Base-by-base conservation (phyloP, 768 basidiomycete genomes). In the Suillus brevipes region DNA sequence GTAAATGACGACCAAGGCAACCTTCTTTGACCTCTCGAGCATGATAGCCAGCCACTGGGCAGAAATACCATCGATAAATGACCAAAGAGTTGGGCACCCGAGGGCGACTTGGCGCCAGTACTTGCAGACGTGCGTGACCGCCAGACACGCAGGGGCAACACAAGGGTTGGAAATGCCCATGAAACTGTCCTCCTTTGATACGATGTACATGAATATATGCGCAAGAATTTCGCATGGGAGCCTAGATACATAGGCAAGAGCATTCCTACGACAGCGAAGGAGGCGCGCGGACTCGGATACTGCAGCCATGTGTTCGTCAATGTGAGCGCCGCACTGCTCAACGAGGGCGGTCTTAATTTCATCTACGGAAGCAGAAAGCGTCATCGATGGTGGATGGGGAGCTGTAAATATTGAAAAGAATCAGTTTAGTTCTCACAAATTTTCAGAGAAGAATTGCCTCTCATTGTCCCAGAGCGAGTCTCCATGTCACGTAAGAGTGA, bases 91-190 rank as follows among this genome's bases (percentile, higher is more conserved):
- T 1, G 86, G 84, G 0, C 83, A 83, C 40, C 81, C 81, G 37
- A 89, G 63, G 4, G 86, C 83, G 2, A 81, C 67, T 45, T 74
- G 75, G 60, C 87, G 85, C 88, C 88, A 89, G 64, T 81, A 84
- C 25, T 69, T 76, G 72, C 87, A 89, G 16, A 89, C 83, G 68
- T 87, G 88, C 16, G 87, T 87, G 14, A 82, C 85, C 67, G 86
- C 75, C 36, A 87, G 75, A 71, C 68, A 74, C n/a, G 43, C 20
- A 49, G 73, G 74, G 53, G 65, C 23, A 23, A 6, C 8, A 28
- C 31, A 23, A 8, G 12, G 13, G 18, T 10, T 1, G 34, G 45
- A 7, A 16, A 20, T 8, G 10, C 13, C 7, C 42, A 18, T 43
- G 16, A 40, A 25, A 13, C 18, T 43, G 31, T 34, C 42, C 18